These are phyloP conservation scores for Claviceps digitariae DNA, from an alignment of 2,329 filamentous ascomycete species.

Conservation along the genomic window DNA sequence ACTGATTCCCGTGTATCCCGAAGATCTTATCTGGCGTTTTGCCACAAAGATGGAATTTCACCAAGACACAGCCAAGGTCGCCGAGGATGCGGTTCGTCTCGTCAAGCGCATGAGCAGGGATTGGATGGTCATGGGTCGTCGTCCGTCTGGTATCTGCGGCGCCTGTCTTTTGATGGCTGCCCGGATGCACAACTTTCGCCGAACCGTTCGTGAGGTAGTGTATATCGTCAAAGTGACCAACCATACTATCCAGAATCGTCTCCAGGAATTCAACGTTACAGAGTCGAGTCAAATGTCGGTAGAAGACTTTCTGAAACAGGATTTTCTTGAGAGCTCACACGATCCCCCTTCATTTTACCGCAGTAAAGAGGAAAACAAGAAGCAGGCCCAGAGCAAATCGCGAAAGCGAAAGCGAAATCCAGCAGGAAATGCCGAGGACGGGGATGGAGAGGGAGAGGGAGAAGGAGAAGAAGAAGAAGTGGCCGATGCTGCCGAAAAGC, in stretches of 20 bases:
- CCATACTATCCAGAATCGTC: conserved; percentile 77
- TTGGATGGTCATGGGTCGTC: conserved; percentile 92
- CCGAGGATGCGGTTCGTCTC: conserved; percentile 74
- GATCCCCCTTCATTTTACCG: conserved; percentile 77
- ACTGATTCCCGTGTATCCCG: conserved; percentile 60
- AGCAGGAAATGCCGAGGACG: conserved; percentile 11
- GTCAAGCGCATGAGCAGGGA: conserved; percentile 89
- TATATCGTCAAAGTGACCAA: conserved; percentile 96
- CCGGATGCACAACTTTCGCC: conserved; percentile 94
- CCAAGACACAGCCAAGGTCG: conserved; percentile 66
- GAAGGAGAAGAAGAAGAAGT: conserved; percentile 7
- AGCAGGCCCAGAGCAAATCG: conserved; percentile 35
- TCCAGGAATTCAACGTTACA: conserved; percentile 84
- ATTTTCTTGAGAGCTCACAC: conserved; percentile 57
- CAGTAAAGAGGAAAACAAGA: conserved; percentile 45
- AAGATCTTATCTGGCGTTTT: conserved; percentile 85
- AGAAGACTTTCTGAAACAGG: conserved; percentile 64
- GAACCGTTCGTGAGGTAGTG: conserved; percentile 88
- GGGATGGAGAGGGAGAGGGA: background rate
- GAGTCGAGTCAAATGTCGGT: conserved; percentile 76
- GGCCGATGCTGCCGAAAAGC: background rate
- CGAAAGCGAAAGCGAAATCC: conserved; percentile 30
- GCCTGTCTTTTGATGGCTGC: conserved; percentile 90
- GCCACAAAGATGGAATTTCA: conserved; percentile 87
- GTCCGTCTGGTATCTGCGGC: conserved; percentile 86